A percentile compares a stretch with the other conserved stretches of the same genome.
These are phyloP conservation scores for Cladosporium sp. DNA, from an alignment of 2,329 filamentous ascomycete genomes.

Conservation along the genomic window DNA sequence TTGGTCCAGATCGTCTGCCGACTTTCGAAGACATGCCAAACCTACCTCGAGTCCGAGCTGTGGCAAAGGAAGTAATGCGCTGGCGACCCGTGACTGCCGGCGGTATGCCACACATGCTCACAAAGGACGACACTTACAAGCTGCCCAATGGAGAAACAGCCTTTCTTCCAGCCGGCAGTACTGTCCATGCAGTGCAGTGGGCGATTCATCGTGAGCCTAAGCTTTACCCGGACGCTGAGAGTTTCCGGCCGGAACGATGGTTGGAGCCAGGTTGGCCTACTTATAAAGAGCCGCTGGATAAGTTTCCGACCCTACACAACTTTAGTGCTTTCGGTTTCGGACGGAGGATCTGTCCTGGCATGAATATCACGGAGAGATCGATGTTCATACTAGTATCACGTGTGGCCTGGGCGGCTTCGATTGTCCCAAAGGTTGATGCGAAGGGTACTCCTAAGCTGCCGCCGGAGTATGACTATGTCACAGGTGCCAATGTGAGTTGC, in stretches of 20 bases:
- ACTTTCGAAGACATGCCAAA: constrained; percentile 34
- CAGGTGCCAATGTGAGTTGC: constrained; percentile 18
- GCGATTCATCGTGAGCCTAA: constrained; percentile 50
- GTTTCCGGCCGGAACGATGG: constrained; percentile 54
- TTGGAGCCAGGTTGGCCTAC: constrained; percentile 49
- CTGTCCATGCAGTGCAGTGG: constrained; percentile 43
- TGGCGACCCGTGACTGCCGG: constrained; percentile 39
- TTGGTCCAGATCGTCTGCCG: constrained; percentile 31
- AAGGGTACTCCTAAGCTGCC: constrained; percentile 13
- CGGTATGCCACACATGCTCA: constrained; percentile 52
- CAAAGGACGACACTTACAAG: constrained; percentile 52
- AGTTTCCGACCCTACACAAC: constrained; percentile 51
- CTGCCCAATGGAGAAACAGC: constrained; percentile 35
- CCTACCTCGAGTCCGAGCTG: constrained; percentile 37
- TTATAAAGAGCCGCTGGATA: constrained; percentile 48
- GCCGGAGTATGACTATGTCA: constrained; percentile 19
- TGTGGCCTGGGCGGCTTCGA: constrained; percentile 21
- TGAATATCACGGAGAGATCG: constrained; percentile 37
- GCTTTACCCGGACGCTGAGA: constrained; percentile 48
- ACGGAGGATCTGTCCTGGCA: constrained; percentile 44
- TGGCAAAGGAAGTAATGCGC: constrained; percentile 42
- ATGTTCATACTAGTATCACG: constrained; percentile 35
- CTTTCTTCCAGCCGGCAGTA: constrained; percentile 53
- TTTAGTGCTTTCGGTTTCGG: constrained; percentile 54
- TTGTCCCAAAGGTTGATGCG: constrained; percentile 18